Conservation (phyloP, 352 stramenopile species). For the Phytopythium aichiense region DNA sequence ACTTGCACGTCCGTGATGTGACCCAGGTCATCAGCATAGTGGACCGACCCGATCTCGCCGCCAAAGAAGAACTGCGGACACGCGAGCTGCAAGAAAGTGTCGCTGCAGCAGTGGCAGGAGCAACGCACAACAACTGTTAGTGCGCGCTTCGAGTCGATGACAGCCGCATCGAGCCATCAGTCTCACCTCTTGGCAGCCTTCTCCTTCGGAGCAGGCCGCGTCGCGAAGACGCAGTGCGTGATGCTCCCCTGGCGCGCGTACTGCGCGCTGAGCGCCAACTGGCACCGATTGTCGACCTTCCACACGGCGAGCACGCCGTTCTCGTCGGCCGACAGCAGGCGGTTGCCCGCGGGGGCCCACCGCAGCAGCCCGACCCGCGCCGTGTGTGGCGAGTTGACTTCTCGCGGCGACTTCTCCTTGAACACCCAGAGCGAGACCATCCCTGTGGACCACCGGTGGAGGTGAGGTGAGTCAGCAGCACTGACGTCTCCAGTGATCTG, state of each 20-base stretch:
- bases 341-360: slow-evolving; percentile 85
- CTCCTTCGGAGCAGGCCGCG: slow-evolving; percentile 30
- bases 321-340: slow-evolving; percentile 88
- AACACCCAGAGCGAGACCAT: slow-evolving; percentile 84
- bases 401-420: slow-evolving; percentile 61
- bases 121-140: background rate
- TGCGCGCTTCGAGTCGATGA: background rate
- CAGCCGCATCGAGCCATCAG: background rate
- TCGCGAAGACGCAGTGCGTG: slow-evolving; percentile 87
- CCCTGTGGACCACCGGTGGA: slow-evolving; percentile 17
- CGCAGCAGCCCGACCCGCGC: slow-evolving; percentile 76
- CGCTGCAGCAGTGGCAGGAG: slow-evolving; percentile 13
- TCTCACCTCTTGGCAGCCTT: slow-evolving; percentile 39
- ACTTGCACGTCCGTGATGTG: slow-evolving; percentile 90
- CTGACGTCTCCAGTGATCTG: background rate
- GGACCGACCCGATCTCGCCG: slow-evolving; percentile 86
- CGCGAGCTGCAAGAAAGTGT: slow-evolving; percentile 43
- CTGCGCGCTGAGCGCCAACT: slow-evolving; percentile 74
- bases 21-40: slow-evolving; percentile 91
- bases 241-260: slow-evolving; percentile 86
- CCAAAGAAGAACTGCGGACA: slow-evolving; percentile 92
- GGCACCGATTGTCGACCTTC: slow-evolving; percentile 79
- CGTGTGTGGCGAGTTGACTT: slow-evolving; percentile 82
- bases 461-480: background rate
- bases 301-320: slow-evolving; percentile 81